Evolutionary conservation across 345 rosid genomes (phyloP), one percentile per base, ranked within the genome.

Genomic region (Citrus maxima): DNA sequence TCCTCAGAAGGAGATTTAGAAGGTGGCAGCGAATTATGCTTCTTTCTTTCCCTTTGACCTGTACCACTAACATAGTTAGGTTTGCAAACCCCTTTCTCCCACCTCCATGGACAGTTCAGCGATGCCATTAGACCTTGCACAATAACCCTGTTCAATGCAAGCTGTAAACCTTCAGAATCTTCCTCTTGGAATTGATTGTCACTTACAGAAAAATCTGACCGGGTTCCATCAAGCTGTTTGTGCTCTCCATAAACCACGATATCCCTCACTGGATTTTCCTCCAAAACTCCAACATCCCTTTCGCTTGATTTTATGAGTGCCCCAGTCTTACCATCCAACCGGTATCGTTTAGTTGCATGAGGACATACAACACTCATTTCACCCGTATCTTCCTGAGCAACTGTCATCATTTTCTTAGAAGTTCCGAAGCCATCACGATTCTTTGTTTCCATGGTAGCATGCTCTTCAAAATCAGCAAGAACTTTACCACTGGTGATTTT

Each of bases 41-140:
- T 85, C 85, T 72, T 86, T 7, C 86, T 83, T 58, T 81, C 84
- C n/a, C 61, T 88, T 81, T 74, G 84, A 67, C 72, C 67, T 24
- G 66, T 27, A 70, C 21, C 82, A 78, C 68, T 77, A 69, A 61
- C 51, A 58, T 70, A 55, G 19, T 79, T 76, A 38, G 74, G 75
- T 75, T 82, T 79, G 58, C 59, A 34, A 35, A 70, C 61, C 62
- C 13, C 35, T 58, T 56, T 73, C 38, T 65, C 78, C 72, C 80
- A 81, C 58, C 59, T 72, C 85, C 67, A 66, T 27, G 84, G 79
- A 77, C 84, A 68, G 77, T 30, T 56, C 56, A 68, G 42, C 22
- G 80, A 63, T 76, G 89, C 85, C 77, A 75, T 73, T 30, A 88
- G 79, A 81, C 88, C 88, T 14, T 34, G 71, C 74, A 87, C 88